Evolutionary conservation across 306 rosid genomes (phyloP).

Genomic region (Lathyrus sativus): DNA sequence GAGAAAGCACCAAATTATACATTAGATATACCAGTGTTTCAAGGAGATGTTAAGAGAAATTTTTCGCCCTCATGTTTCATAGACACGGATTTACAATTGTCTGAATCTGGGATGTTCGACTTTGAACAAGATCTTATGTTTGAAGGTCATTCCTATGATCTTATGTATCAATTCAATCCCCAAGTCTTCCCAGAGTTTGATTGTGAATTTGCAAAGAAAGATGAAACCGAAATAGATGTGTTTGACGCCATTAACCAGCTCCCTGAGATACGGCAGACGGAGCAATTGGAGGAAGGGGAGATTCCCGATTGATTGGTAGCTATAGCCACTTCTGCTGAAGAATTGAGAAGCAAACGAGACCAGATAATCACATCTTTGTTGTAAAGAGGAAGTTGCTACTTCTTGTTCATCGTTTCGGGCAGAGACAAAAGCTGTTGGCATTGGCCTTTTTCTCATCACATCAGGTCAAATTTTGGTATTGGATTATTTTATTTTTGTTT

Average conservation of each 20-base stretch:
- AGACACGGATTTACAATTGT: constrained; percentile 31
- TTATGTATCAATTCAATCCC: constrained; percentile 61
- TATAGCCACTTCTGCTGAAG: constrained; percentile 10
- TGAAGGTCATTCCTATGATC: constrained; percentile 49
- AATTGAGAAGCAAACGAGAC: constrained; percentile 15
- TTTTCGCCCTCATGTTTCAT: constrained; percentile 34
- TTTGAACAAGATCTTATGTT: constrained; percentile 66
- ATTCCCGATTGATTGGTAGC: constrained; percentile 53
- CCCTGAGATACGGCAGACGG: constrained; percentile 50
- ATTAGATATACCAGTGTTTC: constrained; percentile 41
- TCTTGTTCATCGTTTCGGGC: neutral
- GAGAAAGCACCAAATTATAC: constrained; percentile 32
- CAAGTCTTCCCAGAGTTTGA: constrained; percentile 62
- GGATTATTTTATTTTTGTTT: neutral
- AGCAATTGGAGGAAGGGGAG: constrained; percentile 88
- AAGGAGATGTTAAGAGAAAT: constrained; percentile 42
- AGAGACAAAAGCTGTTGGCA: neutral
- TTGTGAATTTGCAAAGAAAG: constrained; percentile 43
- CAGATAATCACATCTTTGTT: neutral
- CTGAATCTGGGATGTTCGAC: constrained; percentile 51
- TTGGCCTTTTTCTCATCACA: neutral
- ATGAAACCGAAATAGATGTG: constrained; percentile 42
- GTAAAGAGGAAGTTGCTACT: neutral
- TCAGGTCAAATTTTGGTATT: constrained; percentile 16
- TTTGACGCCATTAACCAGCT: constrained; percentile 30